A percentile compares a stretch with the other conserved stretches of the same genome.
These are phyloP conservation scores for Xerocomus amazonicus DNA, from an alignment of 1,284 basidiomycete species.

Conservation along the genomic window DNA sequence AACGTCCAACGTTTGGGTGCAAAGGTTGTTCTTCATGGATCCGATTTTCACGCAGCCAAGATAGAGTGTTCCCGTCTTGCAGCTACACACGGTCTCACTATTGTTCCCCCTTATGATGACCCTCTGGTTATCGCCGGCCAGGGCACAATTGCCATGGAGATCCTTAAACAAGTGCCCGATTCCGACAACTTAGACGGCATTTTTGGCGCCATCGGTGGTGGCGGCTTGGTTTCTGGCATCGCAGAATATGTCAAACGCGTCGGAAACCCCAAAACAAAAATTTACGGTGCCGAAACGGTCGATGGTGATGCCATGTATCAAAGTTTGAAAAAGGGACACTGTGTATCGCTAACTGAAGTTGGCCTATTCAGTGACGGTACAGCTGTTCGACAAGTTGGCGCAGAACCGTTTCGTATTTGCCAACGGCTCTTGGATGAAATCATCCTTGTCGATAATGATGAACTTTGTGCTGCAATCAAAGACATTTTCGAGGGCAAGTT, in stretches of 20 bases:
- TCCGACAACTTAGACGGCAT: conserved; percentile 80
- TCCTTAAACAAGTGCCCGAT: conserved; percentile 81
- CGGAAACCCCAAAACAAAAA: conserved; percentile 78
- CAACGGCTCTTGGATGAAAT: conserved; percentile 82
- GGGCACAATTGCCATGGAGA: conserved; percentile 93
- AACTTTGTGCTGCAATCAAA: conserved; percentile 98
- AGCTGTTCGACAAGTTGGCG: conserved; percentile 94
- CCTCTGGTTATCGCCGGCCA: conserved; percentile 97
- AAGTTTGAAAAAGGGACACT: conserved; percentile 74
- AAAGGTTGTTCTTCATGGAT: conserved; percentile 89
- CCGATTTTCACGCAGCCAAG: conserved; percentile 97
- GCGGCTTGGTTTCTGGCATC: conserved; percentile 88
- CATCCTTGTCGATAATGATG: conserved; percentile 89
- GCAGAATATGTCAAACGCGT: conserved; percentile 93
- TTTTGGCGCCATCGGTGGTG: conserved; percentile 91
- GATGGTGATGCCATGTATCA: conserved; percentile 93
- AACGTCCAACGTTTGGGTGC: conserved; percentile 93
- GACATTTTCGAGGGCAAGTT: conserved; percentile 92
- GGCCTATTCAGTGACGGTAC: conserved; percentile 99
- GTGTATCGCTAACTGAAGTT: conserved; percentile 85
- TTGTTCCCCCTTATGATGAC: conserved; percentile 98
- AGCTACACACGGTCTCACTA: conserved; percentile 71
- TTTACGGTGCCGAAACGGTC: conserved; percentile 92
- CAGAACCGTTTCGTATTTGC: conserved; percentile 93
- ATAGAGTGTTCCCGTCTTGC: conserved; percentile 89